Evolutionary conservation across 805 yeast genomes (phyloP).

Genomic region (Candida boleticola): DNA sequence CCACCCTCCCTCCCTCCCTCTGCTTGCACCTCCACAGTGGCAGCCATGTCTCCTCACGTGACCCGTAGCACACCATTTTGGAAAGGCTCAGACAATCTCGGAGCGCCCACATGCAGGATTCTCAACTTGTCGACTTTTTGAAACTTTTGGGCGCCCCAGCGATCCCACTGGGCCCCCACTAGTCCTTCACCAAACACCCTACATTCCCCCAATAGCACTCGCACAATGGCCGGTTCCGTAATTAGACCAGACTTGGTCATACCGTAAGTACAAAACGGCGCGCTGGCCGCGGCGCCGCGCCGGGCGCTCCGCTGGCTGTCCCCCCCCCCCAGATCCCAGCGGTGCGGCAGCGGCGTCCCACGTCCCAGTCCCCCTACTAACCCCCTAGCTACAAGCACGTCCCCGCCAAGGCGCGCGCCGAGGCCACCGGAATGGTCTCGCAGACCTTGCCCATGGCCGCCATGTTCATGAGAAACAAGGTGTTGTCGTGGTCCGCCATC

Average conservation of each 20-base stretch:
- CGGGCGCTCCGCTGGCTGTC: not conserved
- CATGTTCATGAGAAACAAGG: slow-evolving; percentile 59
- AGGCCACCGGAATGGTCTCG: slow-evolving; percentile 44
- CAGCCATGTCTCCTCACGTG: too few species aligned
- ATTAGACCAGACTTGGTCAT: slow-evolving; percentile 32
- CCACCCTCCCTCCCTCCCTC: too few species aligned
- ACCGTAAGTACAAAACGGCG: slow-evolving; percentile 22
- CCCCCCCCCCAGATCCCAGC: not conserved
- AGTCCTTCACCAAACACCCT: not conserved
- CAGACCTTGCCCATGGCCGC: slow-evolving; percentile 70
- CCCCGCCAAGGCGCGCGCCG: slow-evolving; percentile 48
- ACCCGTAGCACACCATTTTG: too few species aligned
- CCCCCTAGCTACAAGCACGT: slow-evolving; percentile 41
- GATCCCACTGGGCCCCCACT: too few species aligned
- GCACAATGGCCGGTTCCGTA: slow-evolving; percentile 6
- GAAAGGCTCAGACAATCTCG: too few species aligned
- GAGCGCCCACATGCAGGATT: too few species aligned
- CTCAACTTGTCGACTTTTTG: too few species aligned
- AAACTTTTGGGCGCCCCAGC: too few species aligned
- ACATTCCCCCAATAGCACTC: not conserved
- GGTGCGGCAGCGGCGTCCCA: too few species aligned
- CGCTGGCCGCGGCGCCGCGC: not conserved
- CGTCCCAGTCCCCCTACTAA: not conserved
- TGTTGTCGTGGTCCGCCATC: slow-evolving; percentile 56
- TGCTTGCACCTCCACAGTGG: too few species aligned